phyloP scores from a whole-genome alignment of 257 asterid genomes.

The Ocimum tenuiflorum region DNA sequence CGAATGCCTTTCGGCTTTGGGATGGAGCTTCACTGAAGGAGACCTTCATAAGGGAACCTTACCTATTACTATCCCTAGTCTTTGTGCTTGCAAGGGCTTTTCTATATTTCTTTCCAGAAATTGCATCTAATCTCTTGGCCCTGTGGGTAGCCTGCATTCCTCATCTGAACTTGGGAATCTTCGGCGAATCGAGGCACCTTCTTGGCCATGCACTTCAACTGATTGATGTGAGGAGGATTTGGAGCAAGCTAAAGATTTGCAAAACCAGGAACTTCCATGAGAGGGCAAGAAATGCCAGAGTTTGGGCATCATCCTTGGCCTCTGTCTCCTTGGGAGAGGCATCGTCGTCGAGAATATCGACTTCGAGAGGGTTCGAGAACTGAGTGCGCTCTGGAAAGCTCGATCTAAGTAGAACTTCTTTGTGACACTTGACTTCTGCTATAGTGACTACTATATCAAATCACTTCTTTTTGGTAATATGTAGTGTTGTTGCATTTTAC shows the following conservation, averaged over 20 bases:
- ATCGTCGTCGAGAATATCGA: slow-evolving; percentile 35
- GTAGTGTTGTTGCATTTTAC: too few relatives aligned
- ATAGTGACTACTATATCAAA: too few relatives aligned
- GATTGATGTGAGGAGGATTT: slow-evolving; percentile 51
- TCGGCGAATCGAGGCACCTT: slow-evolving; percentile 58
- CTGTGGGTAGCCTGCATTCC: slow-evolving; percentile 52
- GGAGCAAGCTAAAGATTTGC: slow-evolving; percentile 53
- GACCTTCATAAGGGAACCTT: slow-evolving; percentile 33
- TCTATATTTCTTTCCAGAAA: slow-evolving; percentile 37
- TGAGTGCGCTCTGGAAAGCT: too few relatives aligned
- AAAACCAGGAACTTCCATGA: slow-evolving; percentile 54
- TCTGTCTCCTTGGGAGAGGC: slow-evolving; percentile 62
- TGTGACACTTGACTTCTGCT: too few relatives aligned
- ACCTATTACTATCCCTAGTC: slow-evolving; percentile 36
- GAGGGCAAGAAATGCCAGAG: slow-evolving; percentile 63
- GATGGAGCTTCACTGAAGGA: slow-evolving; percentile 31
- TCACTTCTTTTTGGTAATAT: too few relatives aligned
- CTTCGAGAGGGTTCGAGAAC: slow-evolving; percentile 31
- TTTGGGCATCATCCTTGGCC: slow-evolving; percentile 79
- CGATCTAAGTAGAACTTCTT: too few relatives aligned
- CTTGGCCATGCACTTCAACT: slow-evolving; percentile 45
- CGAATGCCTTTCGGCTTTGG: slow-evolving; percentile 24
- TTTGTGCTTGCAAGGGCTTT: slow-evolving; percentile 42
- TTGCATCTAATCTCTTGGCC: slow-evolving; percentile 27
- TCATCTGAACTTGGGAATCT: slow-evolving; percentile 48